phyloP scores from a whole-genome alignment of 495 filamentous ascomycete genomes.

The Aspergillus heteromorphus region DNA sequence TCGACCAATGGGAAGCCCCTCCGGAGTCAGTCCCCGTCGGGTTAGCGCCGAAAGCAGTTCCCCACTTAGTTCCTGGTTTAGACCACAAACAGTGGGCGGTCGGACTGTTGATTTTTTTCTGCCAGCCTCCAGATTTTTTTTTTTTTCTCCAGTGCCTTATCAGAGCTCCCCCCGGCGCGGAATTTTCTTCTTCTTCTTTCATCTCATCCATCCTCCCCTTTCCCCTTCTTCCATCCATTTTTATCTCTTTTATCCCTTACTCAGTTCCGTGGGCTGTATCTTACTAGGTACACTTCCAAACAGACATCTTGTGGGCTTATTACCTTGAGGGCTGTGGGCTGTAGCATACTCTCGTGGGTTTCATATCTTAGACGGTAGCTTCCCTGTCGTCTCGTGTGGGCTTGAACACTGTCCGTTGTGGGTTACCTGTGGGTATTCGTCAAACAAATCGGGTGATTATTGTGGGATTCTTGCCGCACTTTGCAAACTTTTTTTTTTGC shows the following conservation, averaged over 20 bases:
- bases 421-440: slow-evolving; percentile 41
- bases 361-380: slow-evolving; percentile 40
- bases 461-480: slow-evolving; percentile 45
- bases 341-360: slow-evolving; percentile 41
- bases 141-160: slow-evolving; percentile 25
- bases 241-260: slow-evolving; percentile 10
- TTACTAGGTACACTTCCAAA: slow-evolving; percentile 38
- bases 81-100: slow-evolving; percentile 22
- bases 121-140: slow-evolving; percentile 33
- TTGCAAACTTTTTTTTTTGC: slow-evolving; percentile 17
- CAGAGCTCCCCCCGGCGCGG: slow-evolving; percentile 23
- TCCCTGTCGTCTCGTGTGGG: slow-evolving; percentile 42
- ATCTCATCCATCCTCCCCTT: slow-evolving; percentile 11
- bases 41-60: neutral
- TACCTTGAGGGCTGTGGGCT: slow-evolving; percentile 48
- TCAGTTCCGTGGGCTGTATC: slow-evolving; percentile 36
- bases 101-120: slow-evolving; percentile 16
- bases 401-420: slow-evolving; percentile 46
- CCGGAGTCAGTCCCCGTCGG: neutral
- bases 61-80: slow-evolving; percentile 16
- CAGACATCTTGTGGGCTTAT: slow-evolving; percentile 45
- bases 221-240: slow-evolving; percentile 8
- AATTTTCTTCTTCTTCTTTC: slow-evolving; percentile 23
- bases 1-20: neutral
- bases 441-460: slow-evolving; percentile 33